Percentiles rank a stretch among this genome's conserved stretches.
Conservation (phyloP, 2,329 filamentous ascomycete genomes). For the Cordyceps javanica region DNA sequence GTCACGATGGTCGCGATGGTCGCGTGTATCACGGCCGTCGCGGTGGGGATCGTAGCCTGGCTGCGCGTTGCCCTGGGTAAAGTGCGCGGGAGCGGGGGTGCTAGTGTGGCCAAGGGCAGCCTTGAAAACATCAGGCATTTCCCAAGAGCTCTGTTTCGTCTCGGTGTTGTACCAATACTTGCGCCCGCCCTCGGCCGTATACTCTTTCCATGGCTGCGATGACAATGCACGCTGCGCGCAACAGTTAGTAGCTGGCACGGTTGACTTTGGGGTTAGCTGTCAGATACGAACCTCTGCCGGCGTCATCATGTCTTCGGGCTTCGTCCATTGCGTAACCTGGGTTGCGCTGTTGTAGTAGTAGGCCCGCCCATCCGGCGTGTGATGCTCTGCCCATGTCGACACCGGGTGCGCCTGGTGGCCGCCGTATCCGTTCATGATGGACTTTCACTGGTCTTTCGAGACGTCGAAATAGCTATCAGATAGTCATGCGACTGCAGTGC, state of each 20-base stretch:
- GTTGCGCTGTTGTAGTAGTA: slow-evolving; percentile 90
- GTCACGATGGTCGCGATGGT: slow-evolving; percentile 16
- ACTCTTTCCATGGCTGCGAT: slow-evolving; percentile 88
- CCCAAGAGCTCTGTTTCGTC: slow-evolving; percentile 89
- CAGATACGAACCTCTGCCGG: slow-evolving; percentile 60
- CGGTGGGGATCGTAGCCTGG: slow-evolving; percentile 37
- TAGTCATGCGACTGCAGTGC: background rate
- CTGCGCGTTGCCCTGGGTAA: slow-evolving; percentile 38
- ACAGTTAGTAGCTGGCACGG: slow-evolving; percentile 13
- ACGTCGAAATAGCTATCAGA: background rate
- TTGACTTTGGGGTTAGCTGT: background rate
- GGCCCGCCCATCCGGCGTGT: slow-evolving; percentile 70
- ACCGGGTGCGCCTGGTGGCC: slow-evolving; percentile 43
- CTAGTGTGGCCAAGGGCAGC: slow-evolving; percentile 55
- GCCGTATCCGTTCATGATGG: slow-evolving; percentile 52
- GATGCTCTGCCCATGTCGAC: slow-evolving; percentile 87
- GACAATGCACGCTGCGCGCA: slow-evolving; percentile 62
- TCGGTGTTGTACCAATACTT: slow-evolving; percentile 96
- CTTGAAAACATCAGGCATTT: slow-evolving; percentile 81
- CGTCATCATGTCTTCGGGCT: slow-evolving; percentile 84
- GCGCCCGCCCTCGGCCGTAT: slow-evolving; percentile 76
- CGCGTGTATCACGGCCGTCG: slow-evolving; percentile 22
- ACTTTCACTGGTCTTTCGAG: background rate
- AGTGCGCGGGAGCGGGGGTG: slow-evolving; percentile 35
- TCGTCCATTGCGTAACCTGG: slow-evolving; percentile 88